Percentiles rank a stretch among this genome's conserved stretches.
Evolutionary conservation across 768 basidiomycete species (phyloP).

Genomic region (Auriscalpium orientale): DNA sequence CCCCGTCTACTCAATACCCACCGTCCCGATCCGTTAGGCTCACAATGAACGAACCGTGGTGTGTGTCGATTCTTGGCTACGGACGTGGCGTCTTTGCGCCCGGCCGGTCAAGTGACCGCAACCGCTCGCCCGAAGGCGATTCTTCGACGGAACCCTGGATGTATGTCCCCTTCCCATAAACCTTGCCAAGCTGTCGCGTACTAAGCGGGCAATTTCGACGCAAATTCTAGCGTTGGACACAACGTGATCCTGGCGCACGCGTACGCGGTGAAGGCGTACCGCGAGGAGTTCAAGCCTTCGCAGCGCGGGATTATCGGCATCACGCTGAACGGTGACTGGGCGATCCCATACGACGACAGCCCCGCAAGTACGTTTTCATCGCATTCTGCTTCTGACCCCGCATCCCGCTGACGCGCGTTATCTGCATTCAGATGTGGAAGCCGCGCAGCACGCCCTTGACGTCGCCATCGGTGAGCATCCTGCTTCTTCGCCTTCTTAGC

Average conservation of each 20-base stretch:
- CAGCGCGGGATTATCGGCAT: slow-evolving; percentile 73
- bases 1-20: background rate
- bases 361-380: slow-evolving; percentile 50
- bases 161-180: slow-evolving; percentile 29
- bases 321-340: slow-evolving; percentile 72
- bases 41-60: slow-evolving; percentile 75
- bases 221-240: slow-evolving; percentile 49
- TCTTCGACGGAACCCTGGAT: slow-evolving; percentile 65
- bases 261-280: slow-evolving; percentile 56
- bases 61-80: slow-evolving; percentile 62
- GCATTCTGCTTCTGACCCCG: background rate
- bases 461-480: slow-evolving; percentile 54
- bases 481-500: background rate
- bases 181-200: background rate
- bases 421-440: slow-evolving; percentile 44
- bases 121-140: slow-evolving; percentile 51
- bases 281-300: slow-evolving; percentile 51
- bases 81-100: slow-evolving; percentile 66
- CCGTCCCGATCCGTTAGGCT: slow-evolving; percentile 36
- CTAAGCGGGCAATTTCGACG: background rate
- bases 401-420: background rate
- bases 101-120: slow-evolving; percentile 58
- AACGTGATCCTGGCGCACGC: slow-evolving; percentile 65
- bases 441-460: slow-evolving; percentile 67
- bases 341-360: slow-evolving; percentile 61